Base-by-base conservation (phyloP, 345 rosid species). In the Camelina hispida region DNA sequence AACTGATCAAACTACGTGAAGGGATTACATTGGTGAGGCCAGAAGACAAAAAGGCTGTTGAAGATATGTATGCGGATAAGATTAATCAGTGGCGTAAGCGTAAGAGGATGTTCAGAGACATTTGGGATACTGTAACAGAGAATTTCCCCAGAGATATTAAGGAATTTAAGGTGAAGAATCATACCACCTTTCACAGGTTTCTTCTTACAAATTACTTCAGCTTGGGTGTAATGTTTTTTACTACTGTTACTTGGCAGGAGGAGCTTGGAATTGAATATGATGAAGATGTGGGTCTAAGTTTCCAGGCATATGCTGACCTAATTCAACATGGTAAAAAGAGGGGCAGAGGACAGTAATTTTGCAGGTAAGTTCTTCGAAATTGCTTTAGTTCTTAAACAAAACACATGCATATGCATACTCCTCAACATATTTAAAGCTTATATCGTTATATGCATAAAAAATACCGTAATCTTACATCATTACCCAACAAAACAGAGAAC, bases 111-210 rank as follows among this genome's bases (percentile, higher is more conserved):
- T 91, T 93, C 83, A 91, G 82, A 83, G 97, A 95, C 68, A 71
- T 95, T 35, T 93, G 96, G 98, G 98, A 93, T 84, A 76, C 91
- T 48, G 85, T 90, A 47, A 89, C 97, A 10, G 98, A 95, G 81
- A 93, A 88, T 81, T 88, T 84, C 1, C 88, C 98, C 14, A 88
- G 84, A 83, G 86, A 93, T 81, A 83, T 83, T 32, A 93, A 87
- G 84, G 91, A 93, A 82, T 82, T 95, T 32, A 95, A 93, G 97
- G 98, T 93, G 65, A 54, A 55, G 13, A 55, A 15, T 4, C 11
- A 50, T 23, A 4, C 18, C 18, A 52, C 16, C 6, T 60, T 48
- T 66, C 72, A 40, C 43, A 44, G 25, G 66, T 17, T 78, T 44
- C 51, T 50, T 67, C 37, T 25, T 53, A 16, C 32, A 58, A 12